Base-by-base conservation (phyloP, 2,329 filamentous ascomycete genomes). In the Paecilomyces fulvus region DNA sequence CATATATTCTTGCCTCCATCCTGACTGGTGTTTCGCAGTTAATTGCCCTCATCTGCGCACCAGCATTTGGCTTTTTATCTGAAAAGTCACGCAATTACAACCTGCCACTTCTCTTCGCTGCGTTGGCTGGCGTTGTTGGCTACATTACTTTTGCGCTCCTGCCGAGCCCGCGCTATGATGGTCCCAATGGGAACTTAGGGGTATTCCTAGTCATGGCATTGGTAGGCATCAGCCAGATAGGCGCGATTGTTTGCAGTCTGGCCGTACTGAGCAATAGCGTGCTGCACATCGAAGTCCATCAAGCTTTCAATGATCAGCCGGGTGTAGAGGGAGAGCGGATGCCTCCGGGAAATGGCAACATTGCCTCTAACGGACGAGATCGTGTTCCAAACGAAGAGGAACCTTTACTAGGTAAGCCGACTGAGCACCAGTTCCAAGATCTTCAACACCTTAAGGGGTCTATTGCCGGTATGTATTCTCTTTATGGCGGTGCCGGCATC, bases 231-330 rank as follows among this genome's bases (percentile, higher is more conserved):
- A 95, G 90, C 65, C 94, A 99, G 73, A 97, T 99, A 59, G 94
- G 92, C 1, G 88, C 91, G 10, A 97, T 99, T 58, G 94, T 99
- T 0, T 96, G 92, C 75, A 95, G 90, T 61, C 81, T 99, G n/a
- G 91, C 89, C 0, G 84, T 94, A 0, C 80, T 99, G 2, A 90
- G 90, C 37, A 84, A 85, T 14, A 92, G 91, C 3, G 87, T 97
- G 21, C 78, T 95, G 72, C 63, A 75, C 48, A 64, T 67, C 56
- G 60, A 57, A n/a, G 56, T 52, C 28, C 37, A n/a, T 55, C 8
- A 25, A 30, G 43, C 14, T 30, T 49, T 31, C 14, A n/a, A 43
- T 17, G 37, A 43, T 9, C 37, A 9, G 37, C 17, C 30, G 43
- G 20, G 30, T 30, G 56, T 20, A 54, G 61, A 31, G 55, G 43